A percentile compares a stretch with the other conserved stretches of the same genome.
phyloP scores from a whole-genome alignment of 768 basidiomycete species.

The Rickenella mellea region DNA sequence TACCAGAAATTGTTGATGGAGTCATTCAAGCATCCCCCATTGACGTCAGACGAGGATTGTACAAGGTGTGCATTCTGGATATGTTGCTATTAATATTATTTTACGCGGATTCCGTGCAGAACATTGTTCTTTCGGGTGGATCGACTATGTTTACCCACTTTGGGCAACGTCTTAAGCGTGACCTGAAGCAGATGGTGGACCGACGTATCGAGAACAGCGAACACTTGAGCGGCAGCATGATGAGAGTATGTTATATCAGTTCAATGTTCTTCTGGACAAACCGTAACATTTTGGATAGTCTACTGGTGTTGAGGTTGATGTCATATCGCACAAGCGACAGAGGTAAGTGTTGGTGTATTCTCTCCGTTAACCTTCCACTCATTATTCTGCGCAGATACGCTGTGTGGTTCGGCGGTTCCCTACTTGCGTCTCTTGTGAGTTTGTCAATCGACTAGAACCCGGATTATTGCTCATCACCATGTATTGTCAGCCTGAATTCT shows the following conservation, averaged over 20 bases:
- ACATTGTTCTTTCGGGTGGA: conserved; percentile 94
- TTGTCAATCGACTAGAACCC: background rate
- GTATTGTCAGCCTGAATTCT: conserved; percentile 75
- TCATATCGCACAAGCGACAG: conserved; percentile 97
- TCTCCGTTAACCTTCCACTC: conserved; percentile 2
- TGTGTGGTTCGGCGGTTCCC: conserved; percentile 96
- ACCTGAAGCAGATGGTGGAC: conserved; percentile 90
- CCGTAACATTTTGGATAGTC: conserved; percentile 41
- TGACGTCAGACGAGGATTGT: conserved; percentile 91
- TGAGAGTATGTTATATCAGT: conserved; percentile 44
- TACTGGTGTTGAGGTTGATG: conserved; percentile 94
- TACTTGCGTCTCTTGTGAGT: conserved; percentile 84
- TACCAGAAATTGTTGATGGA: conserved; percentile 91
- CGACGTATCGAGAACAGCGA: conserved; percentile 75
- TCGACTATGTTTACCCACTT: conserved; percentile 99
- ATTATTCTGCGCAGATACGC: conserved; percentile 50
- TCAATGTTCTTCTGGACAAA: background rate
- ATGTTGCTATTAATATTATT: background rate
- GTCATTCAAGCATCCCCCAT: conserved; percentile 96
- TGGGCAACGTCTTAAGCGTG: conserved; percentile 91
- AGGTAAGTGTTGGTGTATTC: conserved; percentile 37
- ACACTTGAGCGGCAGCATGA: conserved; percentile 59
- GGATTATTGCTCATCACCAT: background rate
- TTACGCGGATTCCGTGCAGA: conserved; percentile 35
- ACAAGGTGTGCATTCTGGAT: conserved; percentile 54